Base-by-base conservation (phyloP, 192 early-diverging fungal genomes). In the Coemansia reversa region DNA sequence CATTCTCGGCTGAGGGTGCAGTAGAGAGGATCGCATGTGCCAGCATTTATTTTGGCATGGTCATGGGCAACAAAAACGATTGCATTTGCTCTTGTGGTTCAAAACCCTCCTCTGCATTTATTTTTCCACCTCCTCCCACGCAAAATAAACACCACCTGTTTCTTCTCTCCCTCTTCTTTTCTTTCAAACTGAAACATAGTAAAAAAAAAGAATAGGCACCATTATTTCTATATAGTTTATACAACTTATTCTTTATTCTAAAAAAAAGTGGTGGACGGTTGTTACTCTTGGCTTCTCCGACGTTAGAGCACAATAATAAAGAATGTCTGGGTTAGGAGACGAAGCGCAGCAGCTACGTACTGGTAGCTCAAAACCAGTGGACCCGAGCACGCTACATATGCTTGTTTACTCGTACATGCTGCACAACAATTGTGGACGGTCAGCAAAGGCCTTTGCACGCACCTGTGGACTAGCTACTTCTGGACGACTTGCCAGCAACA, bases 351-450 rank as follows among this genome's bases (percentile, higher is more conserved):
- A 51, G 50, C 50, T 25, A 28, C 51, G 51, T 22, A 23, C 51
- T 8, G 51, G 51, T 25, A 53, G 27, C 55, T 42, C 48, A 28
- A 58, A 63, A 19, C 51, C 72, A 3, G 70, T 69, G 16, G 69
- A 80, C 50, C 60, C 72, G 28, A 62, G 66, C 58, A 60, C 55
- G 18, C 58, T 80, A 23, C 77, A 80, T 54, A 51, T 75, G 49
- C 65, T 80, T 7, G 72, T 80, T 1, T 80, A 80, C 63, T 67
- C 72, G 11, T 80, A 68, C 53, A 52, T 80, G 39, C 65, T 80
- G 12, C 77, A 80, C 57, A 80, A 67, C 61, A 80, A 80, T 52
- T 75, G 66, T 48, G 77, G 72, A 1, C 65, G 72, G 27, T 71
- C 77, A 0, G 77, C 77, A 25, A 62, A 74, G 51, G 77, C 77